Conservation (phyloP, 2,329 filamentous ascomycete species). For the Sphaerulina vaccinii region DNA sequence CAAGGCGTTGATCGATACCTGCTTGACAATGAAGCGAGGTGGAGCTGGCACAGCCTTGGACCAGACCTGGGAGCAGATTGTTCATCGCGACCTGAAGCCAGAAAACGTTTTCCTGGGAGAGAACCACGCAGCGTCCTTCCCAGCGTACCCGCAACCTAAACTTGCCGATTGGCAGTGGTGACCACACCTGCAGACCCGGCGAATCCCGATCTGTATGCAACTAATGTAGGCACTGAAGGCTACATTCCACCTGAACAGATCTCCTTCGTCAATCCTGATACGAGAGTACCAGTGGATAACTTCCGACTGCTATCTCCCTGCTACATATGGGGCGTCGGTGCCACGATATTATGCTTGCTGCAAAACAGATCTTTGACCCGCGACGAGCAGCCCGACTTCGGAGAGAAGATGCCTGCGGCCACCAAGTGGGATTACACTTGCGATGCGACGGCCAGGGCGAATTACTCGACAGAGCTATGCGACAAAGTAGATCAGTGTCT, state of each 20-base stretch:
- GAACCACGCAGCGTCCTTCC: constrained; percentile 3
- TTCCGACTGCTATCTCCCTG: constrained; percentile 18
- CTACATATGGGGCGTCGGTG: constrained; percentile 23
- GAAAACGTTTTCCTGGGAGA: constrained; percentile 25
- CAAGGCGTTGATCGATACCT: constrained; percentile 14
- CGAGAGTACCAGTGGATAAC: constrained; percentile 15
- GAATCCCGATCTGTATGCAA: constrained; percentile 17
- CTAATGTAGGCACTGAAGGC: constrained; percentile 13
- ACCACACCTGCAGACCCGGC: constrained; percentile 15
- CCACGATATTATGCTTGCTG: constrained; percentile 11
- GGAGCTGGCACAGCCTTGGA: not conserved
- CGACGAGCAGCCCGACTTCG: constrained; percentile 3
- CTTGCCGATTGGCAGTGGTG: constrained; percentile 20
- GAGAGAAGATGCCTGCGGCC: constrained; percentile 9
- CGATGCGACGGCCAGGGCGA: not conserved
- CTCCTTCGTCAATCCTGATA: constrained; percentile 5
- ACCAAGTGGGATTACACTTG: not conserved
- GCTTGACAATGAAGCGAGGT: constrained; percentile 13
- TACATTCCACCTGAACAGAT: constrained; percentile 19
- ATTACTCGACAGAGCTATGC: not conserved
- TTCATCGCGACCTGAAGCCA: constrained; percentile 28
- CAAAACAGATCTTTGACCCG: not conserved
- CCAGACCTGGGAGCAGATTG: constrained; percentile 11
- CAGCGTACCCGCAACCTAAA: constrained; percentile 13
- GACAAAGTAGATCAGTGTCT: constrained; percentile 16